These are phyloP conservation scores for Hirschfeldia incana DNA, from an alignment of 345 rosid genomes.

Conservation along the genomic window DNA sequence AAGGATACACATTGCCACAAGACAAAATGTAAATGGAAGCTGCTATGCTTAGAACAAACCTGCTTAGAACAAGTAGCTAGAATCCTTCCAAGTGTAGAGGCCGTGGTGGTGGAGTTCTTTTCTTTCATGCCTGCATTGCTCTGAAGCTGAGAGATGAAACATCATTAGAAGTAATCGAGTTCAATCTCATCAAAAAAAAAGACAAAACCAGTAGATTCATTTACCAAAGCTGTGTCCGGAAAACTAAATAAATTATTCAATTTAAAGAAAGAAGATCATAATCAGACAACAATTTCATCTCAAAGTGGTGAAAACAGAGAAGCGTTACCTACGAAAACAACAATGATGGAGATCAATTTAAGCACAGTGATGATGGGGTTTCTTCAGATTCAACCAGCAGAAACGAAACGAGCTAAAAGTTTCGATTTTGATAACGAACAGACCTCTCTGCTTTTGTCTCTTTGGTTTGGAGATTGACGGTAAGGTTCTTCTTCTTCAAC, in stretches of 20 bases:
- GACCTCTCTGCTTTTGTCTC: neutral
- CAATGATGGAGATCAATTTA: neutral
- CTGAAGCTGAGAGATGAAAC: constrained; percentile 29
- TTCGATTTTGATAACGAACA: neutral
- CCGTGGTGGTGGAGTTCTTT: constrained; percentile 56
- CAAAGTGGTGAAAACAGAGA: neutral
- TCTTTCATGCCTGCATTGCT: constrained; percentile 74
- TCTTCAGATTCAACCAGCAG: constrained; percentile 19
- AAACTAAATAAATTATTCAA: neutral
- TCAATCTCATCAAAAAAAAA: neutral
- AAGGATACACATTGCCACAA: constrained; percentile 3
- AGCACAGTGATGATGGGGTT: neutral
- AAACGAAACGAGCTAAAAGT: neutral
- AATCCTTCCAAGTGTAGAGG: constrained; percentile 66
- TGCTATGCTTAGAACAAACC: constrained; percentile 47
- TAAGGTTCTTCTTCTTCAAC: constrained; percentile 16
- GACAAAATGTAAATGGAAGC: neutral
- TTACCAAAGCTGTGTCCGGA: neutral
- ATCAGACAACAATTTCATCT: constrained; percentile 5
- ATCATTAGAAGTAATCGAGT: neutral
- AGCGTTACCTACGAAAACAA: constrained; percentile 22
- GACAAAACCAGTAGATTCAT: neutral
- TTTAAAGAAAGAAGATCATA: neutral
- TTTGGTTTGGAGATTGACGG: constrained; percentile 7
- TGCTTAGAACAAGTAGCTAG: constrained; percentile 76